A percentile compares a stretch with the other conserved stretches of the same genome.
Conservation (phyloP, 768 basidiomycete genomes). For the Boletus fagicola region DNA sequence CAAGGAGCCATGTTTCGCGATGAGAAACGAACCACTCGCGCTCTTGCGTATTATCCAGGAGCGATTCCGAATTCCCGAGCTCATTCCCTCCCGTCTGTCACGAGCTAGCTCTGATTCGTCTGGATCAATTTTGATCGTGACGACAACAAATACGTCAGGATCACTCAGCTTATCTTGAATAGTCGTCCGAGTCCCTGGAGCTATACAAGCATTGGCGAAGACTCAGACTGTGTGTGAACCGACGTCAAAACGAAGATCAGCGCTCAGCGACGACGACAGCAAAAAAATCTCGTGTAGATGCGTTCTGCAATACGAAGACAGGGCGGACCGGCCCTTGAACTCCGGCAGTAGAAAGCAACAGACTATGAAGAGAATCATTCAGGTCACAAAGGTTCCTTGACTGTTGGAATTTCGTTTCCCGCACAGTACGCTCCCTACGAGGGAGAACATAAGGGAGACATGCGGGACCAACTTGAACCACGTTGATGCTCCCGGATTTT, state of each 20-base stretch:
- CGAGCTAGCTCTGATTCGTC: slow-evolving; percentile 21
- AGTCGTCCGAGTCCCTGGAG: slow-evolving; percentile 32
- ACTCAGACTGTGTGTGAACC: slow-evolving; percentile 42
- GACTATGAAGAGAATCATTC: slow-evolving; percentile 33
- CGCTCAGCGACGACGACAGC: slow-evolving; percentile 47
- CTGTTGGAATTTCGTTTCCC: background rate
- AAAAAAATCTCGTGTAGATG: slow-evolving; percentile 20
- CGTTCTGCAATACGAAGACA: slow-evolving; percentile 20
- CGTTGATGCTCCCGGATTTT: slow-evolving; percentile 4
- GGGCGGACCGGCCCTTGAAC: slow-evolving; percentile 16
- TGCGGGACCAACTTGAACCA: slow-evolving; percentile 41
- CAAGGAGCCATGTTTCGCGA: too few relatives aligned
- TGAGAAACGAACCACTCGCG: background rate
- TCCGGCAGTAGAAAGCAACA: slow-evolving; percentile 31
- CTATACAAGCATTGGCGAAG: slow-evolving; percentile 48
- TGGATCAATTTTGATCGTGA: slow-evolving; percentile 15
- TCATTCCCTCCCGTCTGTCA: too few relatives aligned
- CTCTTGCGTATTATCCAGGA: background rate
- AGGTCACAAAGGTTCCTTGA: slow-evolving; percentile 30
- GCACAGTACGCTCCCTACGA: slow-evolving; percentile 27
- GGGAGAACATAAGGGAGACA: slow-evolving; percentile 32
- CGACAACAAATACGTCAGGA: slow-evolving; percentile 13
- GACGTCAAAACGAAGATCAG: slow-evolving; percentile 46
- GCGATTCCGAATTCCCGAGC: background rate
- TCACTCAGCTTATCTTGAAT: slow-evolving; percentile 2